phyloP scores from a whole-genome alignment of 148 eudicot species.

The Polygonum aviculare region DNA sequence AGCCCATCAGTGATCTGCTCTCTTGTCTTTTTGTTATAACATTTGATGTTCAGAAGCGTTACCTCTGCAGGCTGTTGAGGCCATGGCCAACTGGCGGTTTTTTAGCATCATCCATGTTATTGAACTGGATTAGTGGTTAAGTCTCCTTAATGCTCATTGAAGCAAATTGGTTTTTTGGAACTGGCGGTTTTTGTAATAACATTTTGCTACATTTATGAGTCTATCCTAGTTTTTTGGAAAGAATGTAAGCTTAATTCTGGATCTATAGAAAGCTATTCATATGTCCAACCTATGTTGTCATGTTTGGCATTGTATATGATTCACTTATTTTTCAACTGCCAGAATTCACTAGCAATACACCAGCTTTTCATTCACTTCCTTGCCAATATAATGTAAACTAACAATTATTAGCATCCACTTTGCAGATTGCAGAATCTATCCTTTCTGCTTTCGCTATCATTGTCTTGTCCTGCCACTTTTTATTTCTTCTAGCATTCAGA shows the following conservation, averaged over 20 bases:
- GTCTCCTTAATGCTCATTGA: too few species aligned
- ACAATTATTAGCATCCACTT: too few species aligned
- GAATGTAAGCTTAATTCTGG: not conserved
- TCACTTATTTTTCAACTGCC: too few species aligned
- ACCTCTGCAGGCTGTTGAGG: constrained; percentile 91
- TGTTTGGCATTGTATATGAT: not conserved
- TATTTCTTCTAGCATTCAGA: not conserved
- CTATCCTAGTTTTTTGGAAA: not conserved
- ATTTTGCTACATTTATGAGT: too few species aligned
- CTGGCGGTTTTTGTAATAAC: too few species aligned
- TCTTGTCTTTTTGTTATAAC: constrained; percentile 68
- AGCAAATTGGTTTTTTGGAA: too few species aligned
- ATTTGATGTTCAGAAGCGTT: constrained; percentile 86
- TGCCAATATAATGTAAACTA: too few species aligned
- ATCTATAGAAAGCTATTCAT: not conserved
- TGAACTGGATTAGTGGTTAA: constrained; percentile 73
- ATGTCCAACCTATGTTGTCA: not conserved
- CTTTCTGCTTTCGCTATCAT: not conserved
- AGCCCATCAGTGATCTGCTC: constrained; percentile 63
- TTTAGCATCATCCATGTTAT: constrained; percentile 77
- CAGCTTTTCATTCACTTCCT: not conserved
- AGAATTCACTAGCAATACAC: not conserved
- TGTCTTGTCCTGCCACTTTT: not conserved
- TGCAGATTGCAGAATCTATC: too few species aligned
- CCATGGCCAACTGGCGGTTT: constrained; percentile 98